Base-by-base conservation (phyloP, 2,329 filamentous ascomycete species). In the Biscogniauxia marginata region DNA sequence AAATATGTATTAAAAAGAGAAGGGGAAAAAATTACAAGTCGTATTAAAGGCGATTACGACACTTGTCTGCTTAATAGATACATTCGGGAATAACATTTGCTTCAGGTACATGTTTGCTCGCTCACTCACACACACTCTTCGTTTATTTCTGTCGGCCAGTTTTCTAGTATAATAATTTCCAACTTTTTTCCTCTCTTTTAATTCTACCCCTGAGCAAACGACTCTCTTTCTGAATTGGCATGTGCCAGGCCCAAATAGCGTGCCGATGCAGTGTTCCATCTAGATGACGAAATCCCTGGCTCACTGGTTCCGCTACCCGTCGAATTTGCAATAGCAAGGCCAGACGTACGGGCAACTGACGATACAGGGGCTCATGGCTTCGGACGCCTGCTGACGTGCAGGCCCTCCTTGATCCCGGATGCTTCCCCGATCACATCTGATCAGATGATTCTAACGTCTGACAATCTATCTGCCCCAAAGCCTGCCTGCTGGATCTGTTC, bases 291-390 rank as follows among this genome's bases (percentile, higher is more conserved):
- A 45, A 25, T 45, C 30, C 39, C 34, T 30, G 39, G 46, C 24
- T 52, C 22, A 49, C 49, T 23, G 50, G 57, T 60, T 59, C 57
- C 53, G 30, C 21, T 55, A 61, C 53, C 56, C 59, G 56, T 64
- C 59, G 60, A 63, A 63, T 57, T n/a, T 55, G 47, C 49, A 21
- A 63, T 64, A 54, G 62, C 60, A 64, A 54, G n/a, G 56, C 58
- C 56, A 23, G 55, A 54, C 62, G n/a, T n/a, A n/a, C n/a, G 60
- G 34, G 45, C 24, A 22, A 34, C 53, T 45, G 43, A 56, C 51
- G 53, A 63, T 63, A 61, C 60, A 64, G 60, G 59, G 59, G 50
- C 57, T 65, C 59, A 54, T 60, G 58, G 59, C 55, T 62, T 59
- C 57, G 54, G 63, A 56, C 45, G 52, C 53, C 55, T 49, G 61